Evolutionary conservation across 495 filamentous ascomycete species (phyloP).

Genomic region (Chaetomidium leptoderma): DNA sequence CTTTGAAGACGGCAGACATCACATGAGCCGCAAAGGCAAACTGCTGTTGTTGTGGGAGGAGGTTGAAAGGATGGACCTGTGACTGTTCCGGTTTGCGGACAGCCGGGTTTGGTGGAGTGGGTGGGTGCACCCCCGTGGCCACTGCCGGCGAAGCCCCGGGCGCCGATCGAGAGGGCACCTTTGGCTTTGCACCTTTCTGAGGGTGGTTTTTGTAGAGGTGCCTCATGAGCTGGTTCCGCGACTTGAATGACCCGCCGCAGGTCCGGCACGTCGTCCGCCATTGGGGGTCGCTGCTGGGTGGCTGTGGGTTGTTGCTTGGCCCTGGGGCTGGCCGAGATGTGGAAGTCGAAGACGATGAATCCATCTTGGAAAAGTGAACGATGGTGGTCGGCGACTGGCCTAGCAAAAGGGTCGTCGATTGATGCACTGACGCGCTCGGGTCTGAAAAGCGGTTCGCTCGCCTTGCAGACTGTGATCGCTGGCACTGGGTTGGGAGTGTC

Average conservation of each 20-base stretch:
- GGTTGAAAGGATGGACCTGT: background rate
- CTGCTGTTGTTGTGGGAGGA: background rate
- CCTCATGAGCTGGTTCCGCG: constrained; percentile 11
- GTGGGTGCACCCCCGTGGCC: no score
- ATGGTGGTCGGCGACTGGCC: constrained; percentile 9
- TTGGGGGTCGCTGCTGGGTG: background rate
- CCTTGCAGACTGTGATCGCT: background rate
- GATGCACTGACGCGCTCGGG: background rate
- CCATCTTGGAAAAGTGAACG: background rate
- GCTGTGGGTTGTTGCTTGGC: background rate
- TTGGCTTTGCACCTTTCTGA: background rate
- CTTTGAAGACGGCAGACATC: background rate
- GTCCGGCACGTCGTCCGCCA: constrained; percentile 8
- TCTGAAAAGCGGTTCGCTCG: constrained; percentile 9
- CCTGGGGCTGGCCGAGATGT: no score
- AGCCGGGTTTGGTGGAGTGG: background rate
- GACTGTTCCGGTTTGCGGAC: background rate
- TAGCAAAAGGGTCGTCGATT: constrained; percentile 11
- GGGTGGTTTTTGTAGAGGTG: constrained; percentile 5
- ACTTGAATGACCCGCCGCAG: background rate
- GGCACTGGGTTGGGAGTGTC: background rate
- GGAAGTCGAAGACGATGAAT: background rate
- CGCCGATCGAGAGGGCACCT: background rate
- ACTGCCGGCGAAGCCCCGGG: no score
- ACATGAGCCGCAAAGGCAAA: background rate